Base-by-base conservation (phyloP, 441 rosid species). In the Aquilaria agallochum region DNA sequence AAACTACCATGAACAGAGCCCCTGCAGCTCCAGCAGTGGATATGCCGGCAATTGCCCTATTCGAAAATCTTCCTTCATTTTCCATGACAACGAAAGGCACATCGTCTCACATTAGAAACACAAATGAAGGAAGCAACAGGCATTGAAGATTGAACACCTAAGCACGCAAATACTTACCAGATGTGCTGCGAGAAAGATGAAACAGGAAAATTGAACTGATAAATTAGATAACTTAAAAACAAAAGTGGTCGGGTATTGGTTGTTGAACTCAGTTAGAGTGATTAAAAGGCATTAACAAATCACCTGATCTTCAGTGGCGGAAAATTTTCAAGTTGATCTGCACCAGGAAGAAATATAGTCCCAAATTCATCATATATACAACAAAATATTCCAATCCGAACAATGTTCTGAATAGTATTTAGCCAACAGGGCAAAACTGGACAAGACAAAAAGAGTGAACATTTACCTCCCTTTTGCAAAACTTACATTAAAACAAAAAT, bases 261-360 rank as follows among this genome's bases (percentile, higher is more conserved):
- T 5, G n/a, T 46, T n/a, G 8, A 42, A 20, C 44, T 68, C 3
- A 55, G 55, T 40, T 27, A 0, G 32, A 31, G 65, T 60, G 14
- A 7, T 52, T n/a, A 56, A n/a, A 45, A 10, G 65, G 61, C 12
- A 7, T 52, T n/a, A 56, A n/a, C 48, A 13, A 53, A 55, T 59
- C 68, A 84, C 90, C 88, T 83, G 51, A 76, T 66, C 51, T 56
- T 78, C 69, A 87, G 65, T 5, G 87, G 75, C 49, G 73, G 85
- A 50, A 69, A 87, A 59, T 46, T 84, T 64, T 80, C 82, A 71
- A 53, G 61, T 62, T 50, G 42, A 77, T 87, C 94, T 87, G 87
- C 56, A 73, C 48, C 53, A 42, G 11, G 54, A 31, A 62, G 71
- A 70, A 46, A 9, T 36, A 6, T n/a, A 20, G 40, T 57, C 51